Evolutionary conservation across 495 filamentous ascomycete genomes (phyloP), one percentile per base, ranked within the genome.

Genomic region (Penicillium dipodomyicola): DNA sequence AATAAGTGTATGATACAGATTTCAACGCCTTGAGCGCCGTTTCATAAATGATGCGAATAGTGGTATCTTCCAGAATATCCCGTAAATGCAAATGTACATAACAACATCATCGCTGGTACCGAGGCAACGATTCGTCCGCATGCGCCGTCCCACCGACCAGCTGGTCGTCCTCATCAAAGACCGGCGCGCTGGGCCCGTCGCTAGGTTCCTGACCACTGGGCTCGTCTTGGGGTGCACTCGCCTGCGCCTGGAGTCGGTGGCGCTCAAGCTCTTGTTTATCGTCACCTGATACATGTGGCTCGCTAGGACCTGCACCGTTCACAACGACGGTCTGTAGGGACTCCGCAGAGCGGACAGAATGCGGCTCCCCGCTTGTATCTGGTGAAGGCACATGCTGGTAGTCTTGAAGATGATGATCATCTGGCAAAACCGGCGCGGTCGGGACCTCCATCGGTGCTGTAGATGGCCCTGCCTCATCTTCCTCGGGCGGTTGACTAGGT

Each of bases 211-310:
- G 37, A n/a, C 75, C 77, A 35, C 84, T 77, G 22, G 75, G 75
- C 15, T 60, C 54, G 19, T 69, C 70, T 10, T 64, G 60, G 22
- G 91, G 92, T 3, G 88, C 82, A 65, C 88, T 92, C 0, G 84
- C 84, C 62, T 91, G 85, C 57, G 80, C 79, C 46, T 92, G 73
- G 5, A 96, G 71, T 54, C 90, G 80, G 46, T 80, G 84, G 6
- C 89, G 82, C 65, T 96, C 90, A 20, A 91, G 77, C 63, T 96
- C 93, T 62, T 88, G 85, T 67, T 96, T 96, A 65, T 96, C 92
- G 22, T 91, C 89, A n/a, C 52, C 46, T 14, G 58, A 55, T 1
- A 51, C 59, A 22, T 67, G 56, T 19, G 67, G 54, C 15, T 60
- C 65, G 10, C 58, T 61, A 3, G 73, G 62, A 12, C 61, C 64